These are phyloP conservation scores for Meredithiella fracta DNA, from an alignment of 2,329 filamentous ascomycete genomes.

Conservation along the genomic window DNA sequence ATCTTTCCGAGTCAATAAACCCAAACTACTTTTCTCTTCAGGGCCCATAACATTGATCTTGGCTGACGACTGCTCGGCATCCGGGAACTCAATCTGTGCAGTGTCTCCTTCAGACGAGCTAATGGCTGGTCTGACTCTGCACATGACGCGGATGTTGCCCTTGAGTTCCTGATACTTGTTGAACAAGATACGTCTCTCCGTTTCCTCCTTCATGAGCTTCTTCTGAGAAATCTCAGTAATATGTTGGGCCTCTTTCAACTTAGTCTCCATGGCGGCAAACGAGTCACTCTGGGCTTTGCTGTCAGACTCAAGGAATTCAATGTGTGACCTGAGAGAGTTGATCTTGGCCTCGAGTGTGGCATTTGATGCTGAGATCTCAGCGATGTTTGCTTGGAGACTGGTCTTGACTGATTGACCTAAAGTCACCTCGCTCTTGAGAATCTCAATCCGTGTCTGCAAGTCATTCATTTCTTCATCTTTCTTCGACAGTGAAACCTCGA, in stretches of 20 bases:
- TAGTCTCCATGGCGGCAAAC: conserved; percentile 64
- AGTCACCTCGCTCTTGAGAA: conserved; percentile 34
- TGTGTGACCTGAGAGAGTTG: conserved; percentile 60
- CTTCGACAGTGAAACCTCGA: conserved; percentile 30
- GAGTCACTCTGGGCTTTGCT: conserved; percentile 77
- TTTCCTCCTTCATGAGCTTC: conserved; percentile 83
- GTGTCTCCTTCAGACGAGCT: conserved; percentile 41
- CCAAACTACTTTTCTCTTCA: conserved; percentile 69
- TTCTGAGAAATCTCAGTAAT: conserved; percentile 54
- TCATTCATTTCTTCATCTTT: conserved; percentile 40
- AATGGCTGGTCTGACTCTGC: conserved; percentile 68
- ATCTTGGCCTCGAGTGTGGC: conserved; percentile 58
- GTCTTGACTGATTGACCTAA: conserved; percentile 49
- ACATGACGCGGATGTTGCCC: conserved; percentile 97
- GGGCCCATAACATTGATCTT: conserved; percentile 74
- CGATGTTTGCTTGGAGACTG: conserved; percentile 33
- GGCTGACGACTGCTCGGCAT: conserved; percentile 61
- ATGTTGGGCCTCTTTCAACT: conserved; percentile 60
- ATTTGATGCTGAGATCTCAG: conserved; percentile 43
- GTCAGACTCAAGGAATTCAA: conserved; percentile 79
- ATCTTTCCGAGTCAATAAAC: conserved; percentile 56
- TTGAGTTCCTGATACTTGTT: conserved; percentile 97
- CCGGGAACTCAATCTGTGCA: conserved; percentile 63
- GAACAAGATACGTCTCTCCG: conserved; percentile 75
- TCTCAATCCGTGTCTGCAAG: conserved; percentile 28